A percentile compares a stretch with the other conserved stretches of the same genome.
phyloP scores from a whole-genome alignment of 2,329 filamentous ascomycete genomes.

The Acrocalymma vagum region DNA sequence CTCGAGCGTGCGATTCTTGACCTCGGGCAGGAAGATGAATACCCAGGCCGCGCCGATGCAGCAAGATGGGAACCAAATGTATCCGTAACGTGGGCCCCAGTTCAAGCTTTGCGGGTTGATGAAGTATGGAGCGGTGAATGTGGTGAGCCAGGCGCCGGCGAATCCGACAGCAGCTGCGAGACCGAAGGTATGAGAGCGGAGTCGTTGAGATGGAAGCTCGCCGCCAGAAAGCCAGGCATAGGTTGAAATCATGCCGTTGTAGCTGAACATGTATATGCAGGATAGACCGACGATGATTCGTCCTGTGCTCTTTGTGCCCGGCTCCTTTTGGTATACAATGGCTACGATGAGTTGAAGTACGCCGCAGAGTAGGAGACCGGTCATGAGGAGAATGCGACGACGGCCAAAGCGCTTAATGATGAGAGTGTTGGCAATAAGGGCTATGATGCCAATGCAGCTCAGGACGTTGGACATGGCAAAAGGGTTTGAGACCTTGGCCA shows the following conservation, averaged over 20 bases:
- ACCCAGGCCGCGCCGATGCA: slow-evolving; percentile 41
- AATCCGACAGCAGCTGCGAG: slow-evolving; percentile 62
- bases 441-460: slow-evolving; percentile 62
- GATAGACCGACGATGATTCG: slow-evolving; percentile 63
- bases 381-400: slow-evolving; percentile 62
- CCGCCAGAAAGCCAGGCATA: slow-evolving; percentile 67
- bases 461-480: slow-evolving; percentile 67
- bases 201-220: slow-evolving; percentile 65
- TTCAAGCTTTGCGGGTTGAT: slow-evolving; percentile 63
- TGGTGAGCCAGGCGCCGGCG: slow-evolving; percentile 63
- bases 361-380: slow-evolving; percentile 61
- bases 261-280: slow-evolving; percentile 62
- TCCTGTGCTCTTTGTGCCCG: slow-evolving; percentile 45
- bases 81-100: slow-evolving; percentile 67
- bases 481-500: slow-evolving; percentile 63
- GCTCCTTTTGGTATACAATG: slow-evolving; percentile 58
- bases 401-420: slow-evolving; percentile 64
- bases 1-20: slow-evolving; percentile 62
- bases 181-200: slow-evolving; percentile 66
- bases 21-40: slow-evolving; percentile 61
- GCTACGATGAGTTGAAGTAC: slow-evolving; percentile 64
- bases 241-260: slow-evolving; percentile 63
- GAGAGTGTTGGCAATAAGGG: slow-evolving; percentile 62
- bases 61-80: slow-evolving; percentile 61
- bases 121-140: slow-evolving; percentile 68